A percentile compares a stretch with the other conserved stretches of the same genome.
These are phyloP conservation scores for Ulvella scutata DNA, from an alignment of 139 green algal genomes.

Conservation along the genomic window DNA sequence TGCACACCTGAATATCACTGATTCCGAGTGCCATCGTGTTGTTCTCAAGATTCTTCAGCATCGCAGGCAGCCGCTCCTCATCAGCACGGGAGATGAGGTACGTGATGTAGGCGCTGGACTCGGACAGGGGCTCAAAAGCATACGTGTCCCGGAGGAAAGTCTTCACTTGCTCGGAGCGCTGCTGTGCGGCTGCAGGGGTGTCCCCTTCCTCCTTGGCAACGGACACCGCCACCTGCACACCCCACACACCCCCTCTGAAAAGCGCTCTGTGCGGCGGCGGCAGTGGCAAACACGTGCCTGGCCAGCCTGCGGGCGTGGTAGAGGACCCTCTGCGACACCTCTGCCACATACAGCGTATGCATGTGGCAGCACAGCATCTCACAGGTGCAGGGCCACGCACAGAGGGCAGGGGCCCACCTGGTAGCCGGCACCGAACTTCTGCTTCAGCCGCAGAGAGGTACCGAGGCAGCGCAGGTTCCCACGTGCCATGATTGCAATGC, in stretches of 20 bases:
- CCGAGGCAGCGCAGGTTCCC: constrained; percentile 70
- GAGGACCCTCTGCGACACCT: neutral
- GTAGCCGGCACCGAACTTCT: constrained; percentile 73
- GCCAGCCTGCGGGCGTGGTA: neutral
- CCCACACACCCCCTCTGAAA: neutral
- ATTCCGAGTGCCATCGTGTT: constrained; percentile 27
- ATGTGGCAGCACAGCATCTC: neutral
- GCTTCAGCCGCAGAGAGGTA: constrained; percentile 72
- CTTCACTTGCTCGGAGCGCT: constrained; percentile 19
- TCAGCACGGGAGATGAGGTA: constrained; percentile 38
- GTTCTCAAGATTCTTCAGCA: constrained; percentile 42
- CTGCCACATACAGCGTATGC: neutral
- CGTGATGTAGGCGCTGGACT: constrained; percentile 39
- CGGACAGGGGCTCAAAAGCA: constrained; percentile 31
- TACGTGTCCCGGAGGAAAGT: constrained; percentile 22
- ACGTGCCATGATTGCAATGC: constrained; percentile 85
- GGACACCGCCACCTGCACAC: constrained; percentile 10
- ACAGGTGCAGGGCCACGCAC: neutral
- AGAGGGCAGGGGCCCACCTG: constrained; percentile 14
- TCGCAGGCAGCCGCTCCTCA: constrained; percentile 32
- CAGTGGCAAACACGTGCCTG: neutral
- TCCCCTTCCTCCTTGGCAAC: constrained; percentile 13
- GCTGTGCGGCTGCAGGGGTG: neutral
- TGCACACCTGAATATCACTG: constrained; percentile 47
- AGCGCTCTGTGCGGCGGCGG: neutral